phyloP scores from a whole-genome alignment of 2,329 filamentous ascomycete genomes.

The Xenoacremonium recifei region DNA sequence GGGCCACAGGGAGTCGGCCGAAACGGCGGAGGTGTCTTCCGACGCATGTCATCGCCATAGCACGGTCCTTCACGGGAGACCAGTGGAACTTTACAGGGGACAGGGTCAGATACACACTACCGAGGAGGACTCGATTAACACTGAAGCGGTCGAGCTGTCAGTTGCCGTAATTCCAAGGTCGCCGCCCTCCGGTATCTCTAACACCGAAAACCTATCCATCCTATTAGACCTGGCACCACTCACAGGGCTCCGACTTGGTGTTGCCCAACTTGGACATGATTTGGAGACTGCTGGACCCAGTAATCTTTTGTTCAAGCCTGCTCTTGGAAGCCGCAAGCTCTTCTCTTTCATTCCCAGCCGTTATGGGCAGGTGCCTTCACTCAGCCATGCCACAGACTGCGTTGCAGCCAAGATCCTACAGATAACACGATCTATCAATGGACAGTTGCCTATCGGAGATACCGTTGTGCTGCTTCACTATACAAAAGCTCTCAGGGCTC shows the following conservation, averaged over 20 bases:
- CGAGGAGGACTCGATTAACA: too few relatives aligned
- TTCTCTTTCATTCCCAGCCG: conserved; percentile 5
- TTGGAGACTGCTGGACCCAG: not conserved
- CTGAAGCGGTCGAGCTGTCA: not conserved
- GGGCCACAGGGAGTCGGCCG: not conserved
- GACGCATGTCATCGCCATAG: not conserved
- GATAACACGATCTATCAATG: not conserved
- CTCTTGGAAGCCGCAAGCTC: conserved; percentile 5
- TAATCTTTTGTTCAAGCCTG: not conserved
- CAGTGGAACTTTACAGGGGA: too few relatives aligned
- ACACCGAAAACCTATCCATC: conserved; percentile 1
- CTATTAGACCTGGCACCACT: conserved; percentile 7
- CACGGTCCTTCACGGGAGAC: not conserved
- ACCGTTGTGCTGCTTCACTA: conserved; percentile 3
- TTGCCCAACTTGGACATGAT: conserved; percentile 3
- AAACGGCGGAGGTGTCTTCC: not conserved
- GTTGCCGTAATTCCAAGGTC: conserved; percentile 1
- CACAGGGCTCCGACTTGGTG: conserved; percentile 6
- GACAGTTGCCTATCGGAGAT: not conserved
- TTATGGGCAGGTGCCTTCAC: conserved; percentile 1
- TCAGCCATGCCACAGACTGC: conserved; percentile 8
- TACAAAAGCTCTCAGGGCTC: conserved; percentile 5
- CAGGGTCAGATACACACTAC: too few relatives aligned
- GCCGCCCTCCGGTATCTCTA: not conserved
- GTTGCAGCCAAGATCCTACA: conserved; percentile 6